Base-by-base conservation (phyloP, 371 early-diverging fungal genomes). In the Saksenaea vasiformis region DNA sequence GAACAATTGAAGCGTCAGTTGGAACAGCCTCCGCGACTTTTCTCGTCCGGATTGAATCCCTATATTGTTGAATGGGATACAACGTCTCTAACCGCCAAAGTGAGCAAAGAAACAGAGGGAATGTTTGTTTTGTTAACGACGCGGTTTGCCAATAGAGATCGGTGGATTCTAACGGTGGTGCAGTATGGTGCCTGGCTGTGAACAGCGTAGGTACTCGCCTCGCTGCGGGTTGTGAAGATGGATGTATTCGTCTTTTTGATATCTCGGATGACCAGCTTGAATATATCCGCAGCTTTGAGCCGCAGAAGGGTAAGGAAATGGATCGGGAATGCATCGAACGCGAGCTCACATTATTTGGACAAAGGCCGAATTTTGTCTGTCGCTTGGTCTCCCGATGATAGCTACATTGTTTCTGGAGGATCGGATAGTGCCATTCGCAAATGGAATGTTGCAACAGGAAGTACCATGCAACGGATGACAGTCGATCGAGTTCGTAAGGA, bases 221-320 rank as follows among this genome's bases (percentile, higher is more conserved):
- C 24, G 97, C 95, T 22, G 87, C 95, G 28, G 97, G 95, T 14
- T 96, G 95, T 68, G 97, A 96, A 68, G 98, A 98, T 79, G 97
- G 96, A 0, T 85, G 87, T 62, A 87, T 96, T 56, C 85, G 96
- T 38, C 70, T 96, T 28, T 94, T 95, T 65, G 86, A 91, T 70
- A 89, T 97, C 62, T 78, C 87, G 15, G 89, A 92, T 65, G 90
- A 84, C 31, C 75, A 79, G 37, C 71, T 96, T 54, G 81, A 82
- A 56, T 91, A 88, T 65, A 72, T 87, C 62, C 85, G 86, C 31
- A 84, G 87, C 39, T 88, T 93, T 65, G 91, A 92, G 66, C 86
- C 85, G 58, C 85, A 87, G 65, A 85, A 80, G 56, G 88, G 85
- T 81, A 77, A 35, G 66, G 15, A 24, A 17, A 7, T 17, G 13